Evolutionary conservation across 306 rosid species (phyloP), one percentile per base, ranked within the genome.

Genomic region (Pterocarpus macrocarpus): DNA sequence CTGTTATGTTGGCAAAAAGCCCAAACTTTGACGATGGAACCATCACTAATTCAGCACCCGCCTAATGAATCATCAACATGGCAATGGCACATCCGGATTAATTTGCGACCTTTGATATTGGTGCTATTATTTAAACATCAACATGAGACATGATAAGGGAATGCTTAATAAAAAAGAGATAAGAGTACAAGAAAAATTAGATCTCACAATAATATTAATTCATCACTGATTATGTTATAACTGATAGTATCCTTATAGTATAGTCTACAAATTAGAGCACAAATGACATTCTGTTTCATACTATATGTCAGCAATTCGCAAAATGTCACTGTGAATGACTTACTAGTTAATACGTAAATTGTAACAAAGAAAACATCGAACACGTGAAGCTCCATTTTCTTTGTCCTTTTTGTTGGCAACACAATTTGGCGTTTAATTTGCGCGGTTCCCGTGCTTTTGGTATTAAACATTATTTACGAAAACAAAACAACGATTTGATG

Each of bases 1-100:
- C 61, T 55, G 61, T 69, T 56, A 35, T 77, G 64, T 77, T 55
- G 79, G 64, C 82, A 39, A 52, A 63, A 82, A 71, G 75, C 79
- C 75, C 70, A 22, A 68, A 71, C 64, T 30, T 77, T 71, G 74
- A 56, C 79, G 36, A 49, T 76, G 38, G 71, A 70, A 56, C 33
- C 44, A 70, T 73, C 73, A 47, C 68, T 62, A 12, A 49, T 13
- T 63, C n/a, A 50, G 10, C 70, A 53, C 55, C 82, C 66, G 41
- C 79, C 64, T 3, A 71, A 43, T 71, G 35, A 32, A 70, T 64
- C 69, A 44, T 70, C 32, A 79, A 49, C 45, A 50, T 17, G 58
- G 34, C 43, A 36, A 14, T 64, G 58, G n/a, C 69, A 41, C 28
- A 35, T 35, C 36, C 49, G 34, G 52, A 63, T 49, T 47, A 76